Evolutionary conservation across 768 basidiomycete genomes (phyloP), one percentile per base, ranked within the genome.

Genomic region (Auriscalpium orientale): DNA sequence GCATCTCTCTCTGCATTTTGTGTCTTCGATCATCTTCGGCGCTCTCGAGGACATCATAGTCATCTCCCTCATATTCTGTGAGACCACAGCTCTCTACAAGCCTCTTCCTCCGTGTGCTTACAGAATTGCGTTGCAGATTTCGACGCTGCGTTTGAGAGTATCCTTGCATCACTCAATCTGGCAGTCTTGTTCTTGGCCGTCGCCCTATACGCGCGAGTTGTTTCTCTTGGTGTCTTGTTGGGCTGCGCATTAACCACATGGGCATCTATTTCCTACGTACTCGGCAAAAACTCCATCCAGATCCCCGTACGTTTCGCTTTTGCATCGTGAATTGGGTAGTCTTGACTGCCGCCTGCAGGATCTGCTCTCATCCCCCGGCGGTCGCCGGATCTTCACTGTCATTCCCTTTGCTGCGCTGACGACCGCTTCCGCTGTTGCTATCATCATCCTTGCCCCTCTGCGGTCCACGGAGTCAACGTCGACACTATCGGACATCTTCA

Each of bases 131-230:
- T 43, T 22, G 12, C 38, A 75, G 75, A 66, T 38, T 65, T 68
- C 51, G 68, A 67, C 52, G 66, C 69, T 18, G 57, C 66, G 34
- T 55, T 54, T 3, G 66, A 67, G 51, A 67, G 67, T 15, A 61
- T 69, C 18, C 43, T 66, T 22, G 56, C 58, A 40, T 58, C 63
- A 18, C 51, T 66, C 21, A 57, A 64, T 37, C 57, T 66, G 16
- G 63, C 64, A 3, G 21, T 68, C 9, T 49, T 61, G 21, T 54
- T 68, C 50, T 48, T 69, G 15, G 40, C 58, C 18, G 50, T 51
- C 18, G 55, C 60, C 12, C 51, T 64, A 47, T 51, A 56, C 15
- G 53, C 52, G 38, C 45, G 44, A 4, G 44, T 44, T 18, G 40
- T 56, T 11, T 57, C 62, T 28, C 51, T 60, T 13, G 50, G 51